Base-by-base conservation (phyloP, 805 yeast genomes). In the Candida corydali region DNA sequence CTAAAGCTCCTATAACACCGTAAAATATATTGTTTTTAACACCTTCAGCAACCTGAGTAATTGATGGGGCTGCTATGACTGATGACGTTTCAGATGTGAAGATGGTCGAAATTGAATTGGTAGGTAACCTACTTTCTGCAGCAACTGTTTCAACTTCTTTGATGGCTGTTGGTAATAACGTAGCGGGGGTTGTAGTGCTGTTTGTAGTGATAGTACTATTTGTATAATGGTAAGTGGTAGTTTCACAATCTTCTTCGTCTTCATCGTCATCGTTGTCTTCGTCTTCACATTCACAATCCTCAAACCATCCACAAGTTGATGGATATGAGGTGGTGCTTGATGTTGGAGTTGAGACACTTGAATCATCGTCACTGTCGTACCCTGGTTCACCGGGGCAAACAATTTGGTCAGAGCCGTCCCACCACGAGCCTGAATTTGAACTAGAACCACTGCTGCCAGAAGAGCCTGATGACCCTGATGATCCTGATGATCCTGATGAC, bases 381-480 rank as follows among this genome's bases (percentile, higher is more conserved):
- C 45, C 54, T 38, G 44, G 41, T 25, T 46, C 51, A 12, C 36
- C 36, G 14, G 36, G 36, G 11, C 36, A 33, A 25, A 32, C 19
- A 9, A 40, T 44, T 11, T 34, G 38, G 5, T 17, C 5, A n/a
- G 29, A 32, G 9, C 29, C 30, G 15, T 40, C 45, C 22, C 40
- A 38, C 20, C 20, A 15, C 7, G 35, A 32, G n/a, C n/a, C n/a
- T 9, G 31, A 28, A 4, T 27, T 14, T 12, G 34, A 23, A 10
- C 28, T 23, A 15, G 34, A 31, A 22, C 20, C 18, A 6, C 27
- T 23, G 9, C 26, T 14, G 5, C 29, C 17, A 7, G 29, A 16
- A n/a, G 29, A 22, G 12, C 34, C 27, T 16, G 30, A 25, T 17
- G 22, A 19, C 12, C 36, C 36, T 25, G 29, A n/a, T 8, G 26